These are phyloP conservation scores for Tulasnella sp. DNA, from an alignment of 768 basidiomycete genomes.

Conservation along the genomic window DNA sequence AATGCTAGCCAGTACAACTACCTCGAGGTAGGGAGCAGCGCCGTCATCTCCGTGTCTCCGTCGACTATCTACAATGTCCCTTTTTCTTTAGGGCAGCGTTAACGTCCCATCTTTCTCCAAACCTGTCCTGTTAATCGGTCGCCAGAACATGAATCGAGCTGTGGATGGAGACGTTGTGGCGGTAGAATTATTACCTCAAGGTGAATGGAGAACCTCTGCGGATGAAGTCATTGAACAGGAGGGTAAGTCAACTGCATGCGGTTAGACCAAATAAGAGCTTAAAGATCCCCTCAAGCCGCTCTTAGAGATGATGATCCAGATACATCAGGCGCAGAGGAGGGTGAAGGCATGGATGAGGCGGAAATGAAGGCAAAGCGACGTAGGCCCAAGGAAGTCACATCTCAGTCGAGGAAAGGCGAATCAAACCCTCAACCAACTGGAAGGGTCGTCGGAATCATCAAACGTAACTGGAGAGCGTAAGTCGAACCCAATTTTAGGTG, in stretches of 20 bases:
- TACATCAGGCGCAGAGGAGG: conserved; percentile 49
- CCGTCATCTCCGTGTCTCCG: neutral
- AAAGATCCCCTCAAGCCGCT: conserved; percentile 50
- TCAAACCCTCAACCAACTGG: conserved; percentile 73
- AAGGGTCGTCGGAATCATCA: conserved; percentile 83
- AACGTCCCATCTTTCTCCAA: conserved; percentile 66
- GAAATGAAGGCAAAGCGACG: conserved; percentile 45
- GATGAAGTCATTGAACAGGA: conserved; percentile 96
- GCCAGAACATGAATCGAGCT: conserved; percentile 93
- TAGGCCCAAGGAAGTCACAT: conserved; percentile 27
- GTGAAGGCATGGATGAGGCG: conserved; percentile 38
- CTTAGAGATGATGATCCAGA: conserved; percentile 86
- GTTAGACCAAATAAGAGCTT: neutral
- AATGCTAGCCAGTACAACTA: conserved; percentile 96
- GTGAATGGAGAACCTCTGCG: conserved; percentile 86
- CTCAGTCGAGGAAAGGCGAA: conserved; percentile 38
- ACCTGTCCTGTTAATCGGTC: conserved; percentile 76
- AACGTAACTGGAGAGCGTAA: conserved; percentile 92
- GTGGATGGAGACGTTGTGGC: conserved; percentile 92
- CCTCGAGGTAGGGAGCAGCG: conserved; percentile 58
- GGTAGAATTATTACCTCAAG: conserved; percentile 79
- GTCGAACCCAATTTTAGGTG: conserved; percentile 35
- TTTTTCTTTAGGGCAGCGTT: conserved; percentile 63
- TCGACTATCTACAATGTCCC: neutral
- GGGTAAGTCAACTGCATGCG: conserved; percentile 43